Conservation (phyloP, 2,329 filamentous ascomycete species). For the Talaromyces islandicus region DNA sequence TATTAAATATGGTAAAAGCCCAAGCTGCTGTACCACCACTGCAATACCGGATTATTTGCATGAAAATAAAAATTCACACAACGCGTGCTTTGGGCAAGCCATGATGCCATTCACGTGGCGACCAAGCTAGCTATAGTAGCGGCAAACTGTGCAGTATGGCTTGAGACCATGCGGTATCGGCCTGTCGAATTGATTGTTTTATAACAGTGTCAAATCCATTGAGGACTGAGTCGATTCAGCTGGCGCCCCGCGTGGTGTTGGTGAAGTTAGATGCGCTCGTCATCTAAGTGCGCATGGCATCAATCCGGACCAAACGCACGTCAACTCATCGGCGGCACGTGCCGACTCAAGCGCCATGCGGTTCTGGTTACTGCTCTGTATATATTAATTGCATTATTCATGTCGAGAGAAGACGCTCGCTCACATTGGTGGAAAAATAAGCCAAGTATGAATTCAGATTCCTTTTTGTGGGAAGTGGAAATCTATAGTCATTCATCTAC, state of each 20-base stretch:
- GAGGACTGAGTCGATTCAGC: background rate
- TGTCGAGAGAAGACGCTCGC: background rate
- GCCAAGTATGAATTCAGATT: background rate
- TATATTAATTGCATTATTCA: no score
- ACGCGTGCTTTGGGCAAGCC: background rate
- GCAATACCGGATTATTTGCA: background rate
- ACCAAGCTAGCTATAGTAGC: background rate
- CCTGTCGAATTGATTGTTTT: background rate
- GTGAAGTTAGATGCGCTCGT: background rate
- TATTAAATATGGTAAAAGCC: background rate
- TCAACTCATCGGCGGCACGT: background rate
- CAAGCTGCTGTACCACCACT: background rate
- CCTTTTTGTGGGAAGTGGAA: background rate
- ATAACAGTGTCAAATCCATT: background rate
- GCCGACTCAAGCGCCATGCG: background rate
- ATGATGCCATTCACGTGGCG: slow-evolving; percentile 2
- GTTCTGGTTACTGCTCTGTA: background rate
- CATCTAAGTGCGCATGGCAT: slow-evolving; percentile 10
- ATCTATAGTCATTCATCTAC: background rate
- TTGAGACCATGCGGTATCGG: background rate
- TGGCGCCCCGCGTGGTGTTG: background rate
- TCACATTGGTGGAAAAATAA: slow-evolving; percentile 7
- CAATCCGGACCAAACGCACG: background rate
- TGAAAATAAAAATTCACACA: background rate
- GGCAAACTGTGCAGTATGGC: background rate